phyloP scores from a whole-genome alignment of 2,329 filamentous ascomycete species.

The Dactylellina drechsleri region DNA sequence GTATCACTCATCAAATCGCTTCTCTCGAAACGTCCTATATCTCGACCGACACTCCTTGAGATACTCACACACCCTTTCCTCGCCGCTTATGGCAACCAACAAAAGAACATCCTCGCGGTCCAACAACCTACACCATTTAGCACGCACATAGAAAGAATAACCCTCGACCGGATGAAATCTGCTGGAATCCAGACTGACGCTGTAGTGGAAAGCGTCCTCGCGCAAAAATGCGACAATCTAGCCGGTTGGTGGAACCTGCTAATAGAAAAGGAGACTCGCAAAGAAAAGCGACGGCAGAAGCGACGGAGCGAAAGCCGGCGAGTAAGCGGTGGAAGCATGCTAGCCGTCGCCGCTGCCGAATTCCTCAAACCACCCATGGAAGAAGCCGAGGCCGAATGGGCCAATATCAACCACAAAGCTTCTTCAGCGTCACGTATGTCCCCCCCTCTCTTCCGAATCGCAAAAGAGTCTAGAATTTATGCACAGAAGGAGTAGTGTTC shows the following conservation, averaged over 20 bases:
- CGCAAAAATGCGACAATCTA: constrained; percentile 87
- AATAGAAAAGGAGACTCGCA: constrained; percentile 92
- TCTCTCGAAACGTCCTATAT: constrained; percentile 88
- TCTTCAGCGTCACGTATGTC: constrained; percentile 57
- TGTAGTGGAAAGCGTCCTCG: constrained; percentile 91
- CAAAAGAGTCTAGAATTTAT: background rate
- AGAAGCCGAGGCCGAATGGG: constrained; percentile 53
- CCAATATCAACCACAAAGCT: constrained; percentile 55
- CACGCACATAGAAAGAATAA: constrained; percentile 87
- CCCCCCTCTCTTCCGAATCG: constrained; percentile 8
- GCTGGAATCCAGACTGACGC: constrained; percentile 93
- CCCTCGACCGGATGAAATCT: constrained; percentile 88
- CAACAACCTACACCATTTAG: constrained; percentile 84
- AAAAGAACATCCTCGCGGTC: constrained; percentile 87
- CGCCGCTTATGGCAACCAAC: constrained; percentile 83
- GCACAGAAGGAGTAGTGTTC: constrained; percentile 38
- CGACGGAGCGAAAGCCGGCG: constrained; percentile 84
- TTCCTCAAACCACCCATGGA: constrained; percentile 48
- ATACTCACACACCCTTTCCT: constrained; percentile 90
- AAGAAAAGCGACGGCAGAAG: constrained; percentile 79
- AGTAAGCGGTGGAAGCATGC: constrained; percentile 77
- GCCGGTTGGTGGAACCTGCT: constrained; percentile 96
- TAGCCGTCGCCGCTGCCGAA: constrained; percentile 37
- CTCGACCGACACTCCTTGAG: constrained; percentile 83
- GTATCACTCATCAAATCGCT: constrained; percentile 79